Base-by-base conservation (phyloP, 176 grass and related monocot species). In the Rhynchospora breviuscula region DNA sequence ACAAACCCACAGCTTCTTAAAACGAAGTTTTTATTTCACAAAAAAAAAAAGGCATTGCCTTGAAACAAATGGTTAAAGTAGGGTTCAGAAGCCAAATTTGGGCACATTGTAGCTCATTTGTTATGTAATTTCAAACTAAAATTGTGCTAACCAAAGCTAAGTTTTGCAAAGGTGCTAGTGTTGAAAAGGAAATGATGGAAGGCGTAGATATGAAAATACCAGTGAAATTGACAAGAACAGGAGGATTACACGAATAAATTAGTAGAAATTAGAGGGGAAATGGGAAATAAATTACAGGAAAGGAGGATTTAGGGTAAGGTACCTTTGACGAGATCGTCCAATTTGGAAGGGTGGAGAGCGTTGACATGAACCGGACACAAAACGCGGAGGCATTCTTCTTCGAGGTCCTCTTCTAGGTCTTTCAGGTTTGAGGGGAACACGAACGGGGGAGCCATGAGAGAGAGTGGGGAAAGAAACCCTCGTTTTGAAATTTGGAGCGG, bases 321-420 rank as follows among this genome's bases (percentile, higher is more conserved):
- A 95, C 95, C 95, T 90, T 95, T 98, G 85, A 98, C 95, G 87
- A 98, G 91, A 81, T 95, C 95, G 79, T 98, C 92, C 65, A 98
- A 75, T 76, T 95, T 86, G 83, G 91, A 87, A 63, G 95, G 69
- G 76, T 92, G 93, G 87, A 98, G 86, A 44, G 84, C 23, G 8
- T 84, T 58, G 76, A 95, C 13, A 46, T 91, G 79, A 74, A 98
- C 11, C 61, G 92, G 74, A 58, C 67, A 89, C 78, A 87, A 64
- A 26, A 89, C 92, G 63, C 92, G 86, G 67, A 95, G 92, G 17
- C 69, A 86, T 6, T 87, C 68, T 23, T 76, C 80, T 19, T 85
- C 82, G 1, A 72, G 49, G 46, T 87, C 89, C 35, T 84, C 83
- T 79, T 94, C 95, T 67, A 98, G 89, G 82, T 93, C 92, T 59